Evolutionary conservation across 768 basidiomycete genomes (phyloP).

Genomic region (Vararia minispora): DNA sequence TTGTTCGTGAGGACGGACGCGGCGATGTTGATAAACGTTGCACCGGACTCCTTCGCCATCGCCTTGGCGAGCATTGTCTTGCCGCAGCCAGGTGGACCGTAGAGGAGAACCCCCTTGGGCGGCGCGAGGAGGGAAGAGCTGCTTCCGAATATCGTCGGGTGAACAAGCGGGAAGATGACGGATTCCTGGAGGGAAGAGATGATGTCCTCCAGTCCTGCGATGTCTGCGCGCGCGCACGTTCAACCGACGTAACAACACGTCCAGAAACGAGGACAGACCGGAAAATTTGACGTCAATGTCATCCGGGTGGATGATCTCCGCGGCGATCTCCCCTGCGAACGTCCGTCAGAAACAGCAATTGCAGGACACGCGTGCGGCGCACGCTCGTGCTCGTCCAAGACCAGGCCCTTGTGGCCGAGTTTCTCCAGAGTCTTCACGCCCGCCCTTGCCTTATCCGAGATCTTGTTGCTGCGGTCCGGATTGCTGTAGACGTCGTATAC

Average conservation of each 20-base stretch:
- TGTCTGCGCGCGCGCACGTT: constrained; percentile 34
- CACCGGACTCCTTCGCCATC: constrained; percentile 92
- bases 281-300: constrained; percentile 70
- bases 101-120: constrained; percentile 92
- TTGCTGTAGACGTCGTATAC: too few relatives aligned
- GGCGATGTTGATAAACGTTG: constrained; percentile 89
- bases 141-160: constrained; percentile 77
- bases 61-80: constrained; percentile 99
- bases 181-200: constrained; percentile 87
- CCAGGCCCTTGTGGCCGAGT: constrained; percentile 58
- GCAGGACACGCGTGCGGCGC: constrained; percentile 18
- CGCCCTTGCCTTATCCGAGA: too few relatives aligned
- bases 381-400: constrained; percentile 90
- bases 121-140: constrained; percentile 77
- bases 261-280: constrained; percentile 35
- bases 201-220: constrained; percentile 90
- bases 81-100: constrained; percentile 95
- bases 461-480: too few relatives aligned
- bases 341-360: constrained; percentile 2
- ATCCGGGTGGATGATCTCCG: constrained; percentile 87
- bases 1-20: constrained; percentile 67
- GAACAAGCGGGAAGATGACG: constrained; percentile 89
- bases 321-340: constrained; percentile 68
- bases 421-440: constrained; percentile 58
- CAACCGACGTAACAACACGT: background rate